Conservation (phyloP, 1,284 basidiomycete species). For the Marasmius sp. region DNA sequence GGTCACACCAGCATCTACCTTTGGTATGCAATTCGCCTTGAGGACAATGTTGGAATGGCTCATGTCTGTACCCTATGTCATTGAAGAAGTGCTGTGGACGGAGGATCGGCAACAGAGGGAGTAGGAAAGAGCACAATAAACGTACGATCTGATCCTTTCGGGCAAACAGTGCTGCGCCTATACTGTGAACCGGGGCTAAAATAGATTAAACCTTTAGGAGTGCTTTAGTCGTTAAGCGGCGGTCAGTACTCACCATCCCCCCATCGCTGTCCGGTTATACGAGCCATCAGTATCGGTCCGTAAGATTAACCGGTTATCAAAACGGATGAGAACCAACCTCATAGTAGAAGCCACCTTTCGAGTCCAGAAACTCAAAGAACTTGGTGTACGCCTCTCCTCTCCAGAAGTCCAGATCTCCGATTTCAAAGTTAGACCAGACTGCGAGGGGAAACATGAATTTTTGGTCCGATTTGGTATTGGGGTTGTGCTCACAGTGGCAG, state of each 20-base stretch:
- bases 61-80: conserved; percentile 65
- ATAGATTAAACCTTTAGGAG: neutral
- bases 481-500: conserved; percentile 73
- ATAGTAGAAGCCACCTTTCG: conserved; percentile 90
- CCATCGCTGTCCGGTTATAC: conserved; percentile 56
- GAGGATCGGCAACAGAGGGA: conserved; percentile 6
- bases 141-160: conserved; percentile 73
- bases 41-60: conserved; percentile 82
- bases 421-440: conserved; percentile 94
- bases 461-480: neutral
- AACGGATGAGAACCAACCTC: conserved; percentile 48
- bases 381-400: conserved; percentile 78
- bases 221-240: neutral
- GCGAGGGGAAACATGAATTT: neutral
- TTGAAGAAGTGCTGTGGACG: conserved; percentile 67
- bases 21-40: conserved; percentile 54
- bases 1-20: conserved; percentile 72
- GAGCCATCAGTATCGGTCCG: conserved; percentile 4
- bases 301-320: neutral
- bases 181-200: conserved; percentile 58
- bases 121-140: neutral
- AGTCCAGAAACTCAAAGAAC: conserved; percentile 86
- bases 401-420: conserved; percentile 84
- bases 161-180: conserved; percentile 82
- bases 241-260: conserved; percentile 64